A percentile compares a stretch with the other conserved stretches of the same genome.
Conservation (phyloP, 2,329 filamentous ascomycete species). For the Fusarium anthophilum region DNA sequence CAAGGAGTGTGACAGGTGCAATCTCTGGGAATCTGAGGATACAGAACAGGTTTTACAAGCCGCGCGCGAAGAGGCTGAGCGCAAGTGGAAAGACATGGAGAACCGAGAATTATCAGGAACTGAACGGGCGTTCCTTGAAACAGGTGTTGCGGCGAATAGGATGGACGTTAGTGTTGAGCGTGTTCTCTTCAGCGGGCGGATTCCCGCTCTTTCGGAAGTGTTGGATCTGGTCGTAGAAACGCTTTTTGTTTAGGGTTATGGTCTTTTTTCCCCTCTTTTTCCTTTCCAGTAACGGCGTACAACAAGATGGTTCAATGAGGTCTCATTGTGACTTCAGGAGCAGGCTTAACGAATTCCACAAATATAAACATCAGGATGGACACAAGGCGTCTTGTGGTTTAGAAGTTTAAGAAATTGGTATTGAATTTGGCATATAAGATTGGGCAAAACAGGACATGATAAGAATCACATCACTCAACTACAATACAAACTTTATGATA, state of each 20-base stretch:
- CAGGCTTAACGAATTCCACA: slow-evolving; percentile 24
- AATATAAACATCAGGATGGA: slow-evolving; percentile 1
- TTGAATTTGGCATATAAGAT: slow-evolving; percentile 17
- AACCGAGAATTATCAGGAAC: slow-evolving; percentile 63
- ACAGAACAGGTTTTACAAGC: slow-evolving; percentile 72
- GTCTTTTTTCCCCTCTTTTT: not conserved
- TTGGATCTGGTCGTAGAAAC: slow-evolving; percentile 58
- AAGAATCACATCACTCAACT: slow-evolving; percentile 28
- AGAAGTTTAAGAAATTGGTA: slow-evolving; percentile 14
- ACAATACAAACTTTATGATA: slow-evolving; percentile 43
- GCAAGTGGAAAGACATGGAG: slow-evolving; percentile 74
- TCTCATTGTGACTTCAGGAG: slow-evolving; percentile 20
- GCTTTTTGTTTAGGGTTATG: slow-evolving; percentile 50
- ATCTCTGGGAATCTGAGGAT: slow-evolving; percentile 81
- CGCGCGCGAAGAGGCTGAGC: slow-evolving; percentile 77
- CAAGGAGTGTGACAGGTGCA: slow-evolving; percentile 81
- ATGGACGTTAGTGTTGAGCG: slow-evolving; percentile 45
- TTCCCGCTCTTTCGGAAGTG: slow-evolving; percentile 54
- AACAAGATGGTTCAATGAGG: slow-evolving; percentile 17
- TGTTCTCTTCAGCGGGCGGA: slow-evolving; percentile 45
- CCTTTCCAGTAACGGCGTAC: slow-evolving; percentile 18
- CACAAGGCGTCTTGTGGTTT: slow-evolving; percentile 21
- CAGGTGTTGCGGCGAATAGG: slow-evolving; percentile 53
- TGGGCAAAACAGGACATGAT: slow-evolving; percentile 33
- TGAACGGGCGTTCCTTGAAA: slow-evolving; percentile 67